These are phyloP conservation scores for Botrytis fabae DNA, from an alignment of 2,329 filamentous ascomycete species.

Conservation along the genomic window DNA sequence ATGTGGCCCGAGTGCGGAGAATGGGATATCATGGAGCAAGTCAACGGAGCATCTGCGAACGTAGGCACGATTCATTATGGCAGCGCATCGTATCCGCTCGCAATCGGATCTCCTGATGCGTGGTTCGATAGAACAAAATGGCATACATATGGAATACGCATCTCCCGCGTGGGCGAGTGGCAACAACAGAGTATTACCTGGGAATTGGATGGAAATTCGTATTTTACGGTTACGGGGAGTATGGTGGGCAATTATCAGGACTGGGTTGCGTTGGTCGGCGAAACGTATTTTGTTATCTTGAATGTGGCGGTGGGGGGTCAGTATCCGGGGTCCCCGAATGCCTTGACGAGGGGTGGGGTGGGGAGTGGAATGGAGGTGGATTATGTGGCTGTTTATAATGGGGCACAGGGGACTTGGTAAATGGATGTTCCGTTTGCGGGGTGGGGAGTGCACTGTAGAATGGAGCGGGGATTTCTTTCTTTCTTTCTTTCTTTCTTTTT, in stretches of 20 bases:
- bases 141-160: not conserved
- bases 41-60: not conserved
- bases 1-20: not conserved
- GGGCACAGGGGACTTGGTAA: not conserved
- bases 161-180: not conserved
- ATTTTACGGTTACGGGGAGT: not conserved
- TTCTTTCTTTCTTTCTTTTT: not conserved
- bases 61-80: not conserved
- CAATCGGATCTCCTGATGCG: not conserved
- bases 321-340: not conserved
- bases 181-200: not conserved
- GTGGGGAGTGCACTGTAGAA: not conserved
- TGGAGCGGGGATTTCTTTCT: not conserved
- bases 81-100: not conserved
- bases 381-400: not conserved
- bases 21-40: constrained; percentile 5
- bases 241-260: not conserved
- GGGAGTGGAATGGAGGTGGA: constrained; percentile 6
- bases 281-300: not conserved
- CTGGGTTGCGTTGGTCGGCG: not conserved
- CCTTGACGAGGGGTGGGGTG: not conserved
- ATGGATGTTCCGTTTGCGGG: not conserved
- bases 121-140: not conserved
- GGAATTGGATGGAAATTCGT: not conserved
- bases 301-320: not conserved